These are phyloP conservation scores for Colletotrichum theobromicola DNA, from an alignment of 2,329 filamentous ascomycete genomes.

Conservation along the genomic window DNA sequence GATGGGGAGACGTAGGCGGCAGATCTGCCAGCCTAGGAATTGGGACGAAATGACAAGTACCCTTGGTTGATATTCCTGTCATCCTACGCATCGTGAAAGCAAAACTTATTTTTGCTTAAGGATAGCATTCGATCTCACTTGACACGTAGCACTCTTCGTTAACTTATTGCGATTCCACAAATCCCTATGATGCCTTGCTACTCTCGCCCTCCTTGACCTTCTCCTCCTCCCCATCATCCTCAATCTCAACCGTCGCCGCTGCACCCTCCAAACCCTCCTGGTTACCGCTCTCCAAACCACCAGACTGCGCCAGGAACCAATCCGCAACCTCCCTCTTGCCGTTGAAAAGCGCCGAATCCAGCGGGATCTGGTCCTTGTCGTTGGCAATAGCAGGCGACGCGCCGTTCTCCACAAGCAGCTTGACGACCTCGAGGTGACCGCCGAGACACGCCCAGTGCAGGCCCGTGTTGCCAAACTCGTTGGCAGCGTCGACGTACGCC, in stretches of 20 bases:
- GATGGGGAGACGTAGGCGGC: too few species aligned
- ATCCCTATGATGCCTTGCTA: not conserved
- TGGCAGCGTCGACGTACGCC: conserved; percentile 70
- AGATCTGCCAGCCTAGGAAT: too few species aligned
- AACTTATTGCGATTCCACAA: not conserved
- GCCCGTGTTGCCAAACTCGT: conserved; percentile 86
- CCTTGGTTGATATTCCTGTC: too few species aligned
- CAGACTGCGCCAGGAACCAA: conserved; percentile 59
- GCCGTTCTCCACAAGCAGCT: conserved; percentile 76
- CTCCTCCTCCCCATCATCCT: conserved; percentile 32
- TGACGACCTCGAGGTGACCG: conserved; percentile 82
- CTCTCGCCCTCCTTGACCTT: conserved; percentile 8
- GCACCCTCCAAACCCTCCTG: conserved; percentile 44
- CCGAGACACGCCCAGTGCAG: conserved; percentile 95
- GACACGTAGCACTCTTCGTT: too few species aligned
- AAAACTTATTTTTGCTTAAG: too few species aligned
- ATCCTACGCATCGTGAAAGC: too few species aligned
- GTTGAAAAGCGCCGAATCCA: conserved; percentile 76
- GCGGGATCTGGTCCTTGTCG: conserved; percentile 79
- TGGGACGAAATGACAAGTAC: too few species aligned
- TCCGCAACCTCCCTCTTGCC: conserved; percentile 70
- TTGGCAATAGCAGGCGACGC: conserved; percentile 83
- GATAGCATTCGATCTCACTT: too few species aligned
- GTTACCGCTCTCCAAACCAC: conserved; percentile 53
- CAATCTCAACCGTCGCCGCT: conserved; percentile 43